Evolutionary conservation across 2,329 filamentous ascomycete species (phyloP).

Genomic region (Verticillium alfalfae): DNA sequence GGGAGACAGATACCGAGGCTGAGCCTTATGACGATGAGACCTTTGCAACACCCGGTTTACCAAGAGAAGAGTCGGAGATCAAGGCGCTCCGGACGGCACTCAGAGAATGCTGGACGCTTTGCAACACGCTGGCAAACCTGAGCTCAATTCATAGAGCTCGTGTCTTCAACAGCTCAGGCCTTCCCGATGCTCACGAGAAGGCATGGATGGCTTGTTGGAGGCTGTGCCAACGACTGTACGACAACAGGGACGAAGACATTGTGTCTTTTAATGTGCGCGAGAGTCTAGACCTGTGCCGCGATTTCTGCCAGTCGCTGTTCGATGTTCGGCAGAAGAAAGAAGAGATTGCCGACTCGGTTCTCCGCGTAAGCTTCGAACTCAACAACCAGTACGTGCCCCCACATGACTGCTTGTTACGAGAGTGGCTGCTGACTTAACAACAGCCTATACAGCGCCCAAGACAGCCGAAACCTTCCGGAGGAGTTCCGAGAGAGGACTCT

Average conservation of each 20-base stretch:
- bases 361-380: slow-evolving; percentile 89
- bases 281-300: slow-evolving; percentile 80
- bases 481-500: slow-evolving; percentile 83
- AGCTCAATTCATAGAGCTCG: slow-evolving; percentile 79
- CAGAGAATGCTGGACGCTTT: slow-evolving; percentile 88
- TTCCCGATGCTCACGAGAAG: slow-evolving; percentile 73
- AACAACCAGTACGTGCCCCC: slow-evolving; percentile 68
- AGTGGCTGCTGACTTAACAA: not conserved
- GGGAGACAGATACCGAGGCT: slow-evolving; percentile 46
- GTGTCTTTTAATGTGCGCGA: slow-evolving; percentile 62
- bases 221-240: slow-evolving; percentile 83
- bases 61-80: slow-evolving; percentile 53
- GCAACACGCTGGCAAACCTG: slow-evolving; percentile 81
- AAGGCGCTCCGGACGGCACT: slow-evolving; percentile 68
- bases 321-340: slow-evolving; percentile 76
- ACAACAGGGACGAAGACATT: slow-evolving; percentile 67
- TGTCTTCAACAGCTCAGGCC: slow-evolving; percentile 70
- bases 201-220: slow-evolving; percentile 95
- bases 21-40: slow-evolving; percentile 49
- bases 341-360: slow-evolving; percentile 75
- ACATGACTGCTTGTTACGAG: not conserved
- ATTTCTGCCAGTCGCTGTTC: slow-evolving; percentile 89
- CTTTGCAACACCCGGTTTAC: slow-evolving; percentile 33
- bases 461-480: slow-evolving; percentile 71
- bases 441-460: slow-evolving; percentile 83